Base-by-base conservation (phyloP, 1,284 basidiomycete genomes). In the Gymnopus androsaceus region DNA sequence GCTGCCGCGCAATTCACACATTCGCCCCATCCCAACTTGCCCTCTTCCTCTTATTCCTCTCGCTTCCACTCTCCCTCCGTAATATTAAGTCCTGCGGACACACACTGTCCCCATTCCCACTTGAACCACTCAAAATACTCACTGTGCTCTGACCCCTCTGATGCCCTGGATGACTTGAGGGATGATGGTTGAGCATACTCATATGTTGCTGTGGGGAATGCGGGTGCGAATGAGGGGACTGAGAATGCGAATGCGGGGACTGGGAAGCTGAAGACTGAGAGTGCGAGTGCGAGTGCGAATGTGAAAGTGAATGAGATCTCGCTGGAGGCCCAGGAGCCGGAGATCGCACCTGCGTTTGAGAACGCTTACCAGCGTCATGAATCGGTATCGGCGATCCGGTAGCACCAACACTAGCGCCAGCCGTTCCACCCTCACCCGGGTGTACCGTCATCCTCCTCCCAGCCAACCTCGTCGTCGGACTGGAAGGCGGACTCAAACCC, bases 21-120 rank as follows among this genome's bases (percentile, higher is more conserved):
- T 64, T 66, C 23, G 74, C 75, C 5, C 87, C 86, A 67, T 89
- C 88, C 87, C 88, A 89, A 67, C 87, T 90, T 40, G 82, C 82
- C 66, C 87, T 77, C 76, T 90, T 89, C 64, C 86, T 74, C 73
- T 88, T 88, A 64, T 84, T 50, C 36, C 33, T 48, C 31, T 48
- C 46, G 3, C 46, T n/a, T 8, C 31, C 21, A n/a, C 25, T 83
- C 63, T 84, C 82, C 54, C 63, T 79, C 67, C 73, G 74, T 60
- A 87, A 58, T 56, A 85, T 69, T 59, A 88, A 66, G 66, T 90
- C 87, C 67, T 87, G 80, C 28, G 88, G 87, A 56, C 83, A 84
- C 38, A 89, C 75, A 17, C 45, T n/a, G n/a, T n/a, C n/a, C n/a
- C n/a, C n/a, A n/a, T n/a, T 47, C n/a, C 17, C 21, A 38, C 34